Evolutionary conservation across 2,329 filamentous ascomycete species (phyloP).

Genomic region (Aspergillus tubingensis): DNA sequence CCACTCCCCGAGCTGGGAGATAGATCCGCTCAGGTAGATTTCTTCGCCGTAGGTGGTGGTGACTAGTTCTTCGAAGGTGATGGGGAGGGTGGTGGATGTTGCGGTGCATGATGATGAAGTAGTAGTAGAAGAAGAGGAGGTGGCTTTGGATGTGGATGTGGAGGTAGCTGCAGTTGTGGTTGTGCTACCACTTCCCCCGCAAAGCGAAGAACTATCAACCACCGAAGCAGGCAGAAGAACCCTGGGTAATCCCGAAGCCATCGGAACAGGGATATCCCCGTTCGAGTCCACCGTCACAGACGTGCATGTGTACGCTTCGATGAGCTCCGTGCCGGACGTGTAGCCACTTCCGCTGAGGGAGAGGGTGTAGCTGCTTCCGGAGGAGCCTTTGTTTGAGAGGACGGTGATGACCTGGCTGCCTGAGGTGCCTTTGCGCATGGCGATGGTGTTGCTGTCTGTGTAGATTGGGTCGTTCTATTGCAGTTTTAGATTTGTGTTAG

Average conservation of each 20-base stretch:
- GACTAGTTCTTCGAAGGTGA: conserved; percentile 64
- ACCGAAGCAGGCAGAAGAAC: conserved; percentile 31
- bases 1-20: conserved; percentile 64
- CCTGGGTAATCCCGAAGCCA: conserved; percentile 47
- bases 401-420: conserved; percentile 45
- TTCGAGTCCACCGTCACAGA: conserved; percentile 44
- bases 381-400: conserved; percentile 45
- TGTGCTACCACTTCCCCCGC: conserved; percentile 10
- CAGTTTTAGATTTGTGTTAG: neutral
- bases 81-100: conserved; percentile 50
- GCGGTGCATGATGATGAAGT: conserved; percentile 15
- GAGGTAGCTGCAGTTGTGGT: conserved; percentile 2
- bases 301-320: conserved; percentile 44
- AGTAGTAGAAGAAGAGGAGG: neutral
- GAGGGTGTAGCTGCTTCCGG: conserved; percentile 29
- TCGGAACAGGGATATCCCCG: conserved; percentile 48
- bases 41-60: conserved; percentile 63
- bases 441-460: conserved; percentile 46
- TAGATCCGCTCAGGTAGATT: conserved; percentile 65
- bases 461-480: conserved; percentile 45
- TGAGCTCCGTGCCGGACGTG: conserved; percentile 24
- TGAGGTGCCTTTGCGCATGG: conserved; percentile 46
- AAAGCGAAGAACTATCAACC: conserved; percentile 12
- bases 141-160: neutral
- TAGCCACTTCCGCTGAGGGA: conserved; percentile 28